These are phyloP conservation scores for Globisporangium paroecandrum DNA, from an alignment of 352 stramenopile genomes.

Conservation along the genomic window DNA sequence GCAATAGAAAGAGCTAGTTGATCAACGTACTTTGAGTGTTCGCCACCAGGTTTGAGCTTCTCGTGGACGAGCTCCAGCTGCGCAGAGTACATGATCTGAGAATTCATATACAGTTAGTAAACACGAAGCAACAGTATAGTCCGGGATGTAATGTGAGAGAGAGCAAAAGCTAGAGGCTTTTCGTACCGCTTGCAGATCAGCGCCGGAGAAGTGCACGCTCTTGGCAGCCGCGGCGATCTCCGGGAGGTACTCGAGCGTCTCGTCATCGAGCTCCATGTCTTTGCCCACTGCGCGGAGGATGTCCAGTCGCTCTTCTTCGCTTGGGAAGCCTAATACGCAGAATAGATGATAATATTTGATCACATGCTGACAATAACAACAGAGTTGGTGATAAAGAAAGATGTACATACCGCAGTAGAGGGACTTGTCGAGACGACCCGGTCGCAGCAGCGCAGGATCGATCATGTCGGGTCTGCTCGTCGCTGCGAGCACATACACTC, in stretches of 20 bases:
- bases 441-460: slow-evolving; percentile 92
- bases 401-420: slow-evolving; percentile 76
- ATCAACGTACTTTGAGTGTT: slow-evolving; percentile 43
- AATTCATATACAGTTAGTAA: neutral
- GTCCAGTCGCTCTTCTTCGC: slow-evolving; percentile 69
- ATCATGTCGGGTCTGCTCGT: slow-evolving; percentile 97
- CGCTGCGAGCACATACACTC: slow-evolving; percentile 94
- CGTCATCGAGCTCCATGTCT: slow-evolving; percentile 70
- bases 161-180: neutral
- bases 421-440: slow-evolving; percentile 94
- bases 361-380: neutral
- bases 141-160: neutral
- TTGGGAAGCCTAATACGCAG: slow-evolving; percentile 62
- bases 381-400: neutral
- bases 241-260: slow-evolving; percentile 68
- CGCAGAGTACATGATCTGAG: slow-evolving; percentile 90
- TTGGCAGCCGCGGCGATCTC: slow-evolving; percentile 69
- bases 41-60: slow-evolving; percentile 70
- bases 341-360: neutral
- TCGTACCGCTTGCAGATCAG: slow-evolving; percentile 90
- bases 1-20: neutral
- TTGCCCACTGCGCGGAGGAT: slow-evolving; percentile 75
- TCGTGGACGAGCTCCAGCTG: slow-evolving; percentile 92
- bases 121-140: neutral
- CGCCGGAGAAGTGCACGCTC: slow-evolving; percentile 85